Base-by-base conservation (phyloP, 163 green algal species). In the Chlorella variabilis region DNA sequence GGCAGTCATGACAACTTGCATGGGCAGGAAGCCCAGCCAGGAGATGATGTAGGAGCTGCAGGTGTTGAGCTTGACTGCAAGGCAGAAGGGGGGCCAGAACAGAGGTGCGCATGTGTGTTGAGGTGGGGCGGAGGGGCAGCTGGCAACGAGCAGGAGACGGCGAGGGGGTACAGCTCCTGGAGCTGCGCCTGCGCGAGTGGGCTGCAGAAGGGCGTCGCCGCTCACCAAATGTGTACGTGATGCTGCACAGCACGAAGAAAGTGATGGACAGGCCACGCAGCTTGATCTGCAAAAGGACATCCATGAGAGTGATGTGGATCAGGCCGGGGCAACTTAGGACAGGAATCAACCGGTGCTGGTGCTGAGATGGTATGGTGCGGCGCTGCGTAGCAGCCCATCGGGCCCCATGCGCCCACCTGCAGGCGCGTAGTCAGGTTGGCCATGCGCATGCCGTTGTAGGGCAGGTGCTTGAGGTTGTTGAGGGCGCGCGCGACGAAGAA, bases 391-490 rank as follows among this genome's bases (percentile, higher is more conserved):
- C n/a, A n/a, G n/a, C n/a, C n/a, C n/a, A n/a, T n/a, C n/a, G n/a
- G n/a, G n/a, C n/a, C n/a, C n/a, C n/a, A n/a, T n/a, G n/a, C n/a
- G 8, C 70, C 0, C 20, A 41, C 73, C 54, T 80, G 54, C 29
- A 80, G 38, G 73, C 73, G 73, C 4, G 42, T 54, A 0, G 59
- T 58, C 18, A 82, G 45, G 58, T 88, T 88, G 45, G 51, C 77
- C 70, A 88, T 88, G 58, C 83, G 78, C 25, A 76, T 83, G 1
- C 36, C 4, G 31, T 54, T 80, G 67, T 88, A 88, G 4, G 73
- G 73, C 38, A 69, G 54, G 56, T 70, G 42, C 56, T 70, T 58
- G 0, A 80, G 56, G n/a, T 70, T 80, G n/a, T 80, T 42, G 36
- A 80, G 33, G 31, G 76, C 56, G 29, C 70, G 70, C 4, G 48